Evolutionary conservation across 2,329 filamentous ascomycete species (phyloP), one percentile per base, ranked within the genome.

Genomic region (Akanthomyces lecanii): DNA sequence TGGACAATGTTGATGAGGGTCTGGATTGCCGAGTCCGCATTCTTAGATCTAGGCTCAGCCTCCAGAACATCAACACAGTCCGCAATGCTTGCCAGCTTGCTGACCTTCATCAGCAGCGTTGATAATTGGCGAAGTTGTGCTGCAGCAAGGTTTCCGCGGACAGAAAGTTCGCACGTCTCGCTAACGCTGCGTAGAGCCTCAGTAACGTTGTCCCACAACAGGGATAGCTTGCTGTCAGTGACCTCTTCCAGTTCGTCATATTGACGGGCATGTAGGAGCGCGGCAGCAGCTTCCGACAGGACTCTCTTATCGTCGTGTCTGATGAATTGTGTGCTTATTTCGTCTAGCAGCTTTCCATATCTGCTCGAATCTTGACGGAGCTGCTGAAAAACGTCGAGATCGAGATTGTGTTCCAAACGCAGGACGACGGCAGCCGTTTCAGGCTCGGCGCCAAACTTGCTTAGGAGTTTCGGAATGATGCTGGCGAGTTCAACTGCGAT

Each of bases 251-350:
- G 85, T 71, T 97, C 94, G 65, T 95, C 92, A 65, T 92, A 94
- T 65, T 88, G 88, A 67, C 91, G 88, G 10, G 94, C 92, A 72
- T 96, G 92, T 38, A 97, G 78, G 44, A 99, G 85, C 5, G 93
- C 91, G 25, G 87, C 83, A 33, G 90, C 89, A 16, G 92, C 94
- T 74, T 97, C 93, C 12, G 87, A 86, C 52, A 99, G 81, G 21
- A 98, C 93, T 62, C 85, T 85, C 69, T 91, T 89, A 70, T 96
- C 91, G 50, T 91, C 90, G 71, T 99, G 95, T n/a, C 92, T 87
- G 69, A 90, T 87, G 77, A 99, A 98, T 70, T 99, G 95, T 63
- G 91, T 92, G 74, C 91, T 92, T 69, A 98, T 92, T 70, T 97
- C 93, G 68, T 97, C 92, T 1, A 99, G 80, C 36, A 98, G 79